These are phyloP conservation scores for Schizosaccharomyces osmophilus DNA, from an alignment of 805 yeast species.

Conservation along the genomic window DNA sequence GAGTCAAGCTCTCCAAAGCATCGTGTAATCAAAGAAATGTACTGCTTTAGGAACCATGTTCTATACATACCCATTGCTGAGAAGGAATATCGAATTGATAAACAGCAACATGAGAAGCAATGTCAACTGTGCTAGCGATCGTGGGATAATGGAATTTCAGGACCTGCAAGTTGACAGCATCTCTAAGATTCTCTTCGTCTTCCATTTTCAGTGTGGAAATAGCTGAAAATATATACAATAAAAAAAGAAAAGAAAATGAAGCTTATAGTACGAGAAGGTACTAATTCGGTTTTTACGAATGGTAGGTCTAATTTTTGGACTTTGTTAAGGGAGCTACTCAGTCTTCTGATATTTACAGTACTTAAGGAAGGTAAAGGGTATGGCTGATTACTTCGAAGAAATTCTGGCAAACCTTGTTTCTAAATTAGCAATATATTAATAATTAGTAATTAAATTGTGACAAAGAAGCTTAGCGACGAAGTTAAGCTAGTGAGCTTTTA, in stretches of 20 bases:
- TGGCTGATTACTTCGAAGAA: too few species aligned
- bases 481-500: not conserved
- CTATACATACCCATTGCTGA: not conserved
- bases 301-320: too few species aligned
- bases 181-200: not conserved
- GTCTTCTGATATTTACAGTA: too few species aligned
- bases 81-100: not conserved
- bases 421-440: too few species aligned
- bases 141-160: not conserved
- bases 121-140: not conserved
- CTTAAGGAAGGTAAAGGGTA: too few species aligned
- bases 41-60: not conserved
- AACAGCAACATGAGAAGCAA: not conserved
- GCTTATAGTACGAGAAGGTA: too few species aligned
- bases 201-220: not conserved
- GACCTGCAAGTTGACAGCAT: not conserved
- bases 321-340: too few species aligned
- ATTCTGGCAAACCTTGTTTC: too few species aligned
- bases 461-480: too few species aligned
- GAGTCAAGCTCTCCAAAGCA: too few species aligned
- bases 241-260: not conserved
- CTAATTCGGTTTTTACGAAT: too few species aligned
- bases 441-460: too few species aligned
- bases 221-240: not conserved
- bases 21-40: not conserved